Evolutionary conservation across 2,329 filamentous ascomycete genomes (phyloP).

Genomic region (Ustulina deusta): DNA sequence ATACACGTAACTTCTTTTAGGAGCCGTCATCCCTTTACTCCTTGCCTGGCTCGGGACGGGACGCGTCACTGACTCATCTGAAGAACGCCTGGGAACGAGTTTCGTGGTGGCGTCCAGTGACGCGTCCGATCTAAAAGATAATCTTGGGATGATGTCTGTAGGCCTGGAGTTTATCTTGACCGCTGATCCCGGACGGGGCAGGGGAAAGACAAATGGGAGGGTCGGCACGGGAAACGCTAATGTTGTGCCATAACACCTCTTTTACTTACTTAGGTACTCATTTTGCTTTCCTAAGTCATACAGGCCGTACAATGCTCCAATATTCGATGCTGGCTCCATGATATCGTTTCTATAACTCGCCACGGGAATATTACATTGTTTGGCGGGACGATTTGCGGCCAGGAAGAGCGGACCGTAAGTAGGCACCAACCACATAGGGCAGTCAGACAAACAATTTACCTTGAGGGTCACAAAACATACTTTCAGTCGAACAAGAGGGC

Average conservation of each 20-base stretch:
- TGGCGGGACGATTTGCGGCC: background rate
- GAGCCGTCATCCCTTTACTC: background rate
- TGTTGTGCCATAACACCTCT: background rate
- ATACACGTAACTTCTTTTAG: background rate
- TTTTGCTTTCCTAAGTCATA: background rate
- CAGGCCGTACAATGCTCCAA: background rate
- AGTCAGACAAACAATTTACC: too few relatives aligned
- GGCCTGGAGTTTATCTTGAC: background rate
- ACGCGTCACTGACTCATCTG: slow-evolving; percentile 20
- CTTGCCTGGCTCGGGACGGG: slow-evolving; percentile 15
- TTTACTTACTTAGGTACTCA: background rate
- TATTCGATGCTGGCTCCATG: background rate
- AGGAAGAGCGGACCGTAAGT: background rate
- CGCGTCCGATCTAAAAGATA: slow-evolving; percentile 5
- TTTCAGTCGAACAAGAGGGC: background rate
- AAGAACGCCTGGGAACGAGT: background rate
- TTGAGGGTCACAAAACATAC: background rate
- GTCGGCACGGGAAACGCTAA: background rate
- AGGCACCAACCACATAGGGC: background rate
- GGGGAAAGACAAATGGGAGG: background rate
- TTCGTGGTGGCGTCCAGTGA: background rate
- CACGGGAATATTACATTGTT: background rate
- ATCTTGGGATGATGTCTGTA: background rate
- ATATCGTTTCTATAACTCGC: background rate
- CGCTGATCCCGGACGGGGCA: background rate